Evolutionary conservation across 2,329 filamentous ascomycete genomes (phyloP), one percentile per base, ranked within the genome.

Genomic region (Fusarium duplospermum): DNA sequence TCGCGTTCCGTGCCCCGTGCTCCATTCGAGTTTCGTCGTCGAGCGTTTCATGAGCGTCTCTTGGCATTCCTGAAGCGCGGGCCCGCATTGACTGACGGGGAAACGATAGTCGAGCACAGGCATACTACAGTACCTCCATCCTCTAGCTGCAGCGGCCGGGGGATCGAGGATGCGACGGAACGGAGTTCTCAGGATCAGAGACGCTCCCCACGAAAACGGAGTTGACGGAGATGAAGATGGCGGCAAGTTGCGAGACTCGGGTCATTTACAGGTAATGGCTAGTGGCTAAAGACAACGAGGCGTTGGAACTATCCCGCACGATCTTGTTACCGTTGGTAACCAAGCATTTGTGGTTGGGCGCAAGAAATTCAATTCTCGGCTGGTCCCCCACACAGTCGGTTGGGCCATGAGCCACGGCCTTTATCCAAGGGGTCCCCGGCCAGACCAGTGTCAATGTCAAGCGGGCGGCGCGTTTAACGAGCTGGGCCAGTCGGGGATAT

Each of bases 1-100:
- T 74, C 69, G 72, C 42, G 57, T 61, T 40, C 29, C 57, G 31
- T 72, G 52, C 71, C 40, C 68, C 64, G 54, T 74, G 68, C 71
- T 69, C 68, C 64, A 56, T 56, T 36, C 61, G 45, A 45, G 68
- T 71, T 71, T 75, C 75, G 75, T 35, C 42, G 67, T 69, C 54
- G 52, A 54, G 52, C 69, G 75, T 77, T 77, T 77, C 69, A 77
- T 71, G 68, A 50, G 56, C 29, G 66, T 62, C 65, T 64, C 73
- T 74, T 74, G 71, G 66, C 67, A 60, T 70, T 73, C 69, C 65
- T 71, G 71, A 69, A 68, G 61, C 68, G 71, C 60, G 54, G 59
- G 47, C 64, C 61, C 59, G 54, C 35, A 74, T 74, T 64, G 70
- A 71, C 71, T 64, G 70, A 71, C 71, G 71, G 62, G 70, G 71